Conservation (phyloP, 306 rosid species). For the Dryas alaskensis region DNA sequence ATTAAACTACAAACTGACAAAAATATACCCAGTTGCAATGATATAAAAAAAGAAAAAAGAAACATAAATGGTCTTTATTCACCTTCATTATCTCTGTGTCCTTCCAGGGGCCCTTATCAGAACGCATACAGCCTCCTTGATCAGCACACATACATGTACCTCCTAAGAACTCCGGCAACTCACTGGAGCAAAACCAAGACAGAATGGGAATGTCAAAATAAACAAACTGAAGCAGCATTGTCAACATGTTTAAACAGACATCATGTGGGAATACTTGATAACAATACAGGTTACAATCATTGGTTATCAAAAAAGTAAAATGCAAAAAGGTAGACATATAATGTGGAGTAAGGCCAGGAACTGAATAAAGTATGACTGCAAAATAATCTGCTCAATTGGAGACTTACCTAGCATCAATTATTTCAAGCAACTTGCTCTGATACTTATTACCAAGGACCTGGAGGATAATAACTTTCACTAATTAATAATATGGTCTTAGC, state of each 20-base stretch:
- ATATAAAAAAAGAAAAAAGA: background rate
- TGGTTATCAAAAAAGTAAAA: constrained; percentile 3
- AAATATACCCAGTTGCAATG: constrained; percentile 9
- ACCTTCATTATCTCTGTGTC: constrained; percentile 62
- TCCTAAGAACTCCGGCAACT: constrained; percentile 85
- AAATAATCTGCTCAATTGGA: background rate
- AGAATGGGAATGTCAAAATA: background rate
- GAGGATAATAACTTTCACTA: constrained; percentile 27
- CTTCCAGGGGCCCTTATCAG: constrained; percentile 97
- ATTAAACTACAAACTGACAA: background rate
- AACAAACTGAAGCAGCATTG: constrained; percentile 1
- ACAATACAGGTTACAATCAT: background rate
- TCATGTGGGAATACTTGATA: background rate
- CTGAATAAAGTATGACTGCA: background rate
- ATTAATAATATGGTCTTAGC: constrained; percentile 17
- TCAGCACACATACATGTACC: constrained; percentile 83
- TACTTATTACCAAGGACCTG: constrained; percentile 92
- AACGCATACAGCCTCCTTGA: constrained; percentile 83
- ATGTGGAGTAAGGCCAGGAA: background rate
- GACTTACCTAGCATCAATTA: constrained; percentile 79
- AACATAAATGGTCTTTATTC: background rate
- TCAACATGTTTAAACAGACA: background rate
- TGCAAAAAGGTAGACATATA: background rate
- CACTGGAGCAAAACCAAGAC: constrained; percentile 45
- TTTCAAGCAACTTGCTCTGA: constrained; percentile 80